These are phyloP conservation scores for Calonectria naviculata DNA, from an alignment of 2,329 filamentous ascomycete species.

Conservation along the genomic window DNA sequence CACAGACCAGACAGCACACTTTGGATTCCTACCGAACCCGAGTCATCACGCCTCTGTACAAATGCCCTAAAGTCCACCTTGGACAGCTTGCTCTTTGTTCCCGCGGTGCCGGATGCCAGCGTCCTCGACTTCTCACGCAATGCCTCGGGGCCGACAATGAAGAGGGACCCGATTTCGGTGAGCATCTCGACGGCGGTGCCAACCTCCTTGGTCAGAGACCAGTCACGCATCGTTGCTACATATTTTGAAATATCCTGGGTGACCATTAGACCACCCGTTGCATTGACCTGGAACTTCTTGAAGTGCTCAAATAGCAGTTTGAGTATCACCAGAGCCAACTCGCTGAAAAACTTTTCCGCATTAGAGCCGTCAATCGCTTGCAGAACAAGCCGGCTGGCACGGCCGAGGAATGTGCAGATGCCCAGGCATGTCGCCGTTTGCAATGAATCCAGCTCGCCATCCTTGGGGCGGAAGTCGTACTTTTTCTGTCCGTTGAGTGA, in stretches of 20 bases:
- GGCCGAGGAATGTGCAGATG: constrained; percentile 83
- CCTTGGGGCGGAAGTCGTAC: constrained; percentile 88
- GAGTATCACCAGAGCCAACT: constrained; percentile 84
- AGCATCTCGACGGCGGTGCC: constrained; percentile 82
- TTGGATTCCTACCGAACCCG: constrained; percentile 83
- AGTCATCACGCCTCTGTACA: constrained; percentile 87
- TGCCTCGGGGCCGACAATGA: constrained; percentile 89
- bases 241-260: constrained; percentile 97
- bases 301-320: constrained; percentile 89
- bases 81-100: constrained; percentile 64
- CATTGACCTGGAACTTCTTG: constrained; percentile 92
- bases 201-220: constrained; percentile 78
- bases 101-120: constrained; percentile 56
- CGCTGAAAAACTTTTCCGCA: constrained; percentile 82
- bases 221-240: constrained; percentile 84
- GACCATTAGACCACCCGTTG: constrained; percentile 93
- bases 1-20: constrained; percentile 76
- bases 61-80: constrained; percentile 85
- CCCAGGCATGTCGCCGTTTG: constrained; percentile 88
- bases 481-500: constrained; percentile 84
- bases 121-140: constrained; percentile 76
- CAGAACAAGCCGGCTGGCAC: constrained; percentile 70
- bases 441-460: constrained; percentile 81
- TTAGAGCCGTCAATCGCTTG: constrained; percentile 86
- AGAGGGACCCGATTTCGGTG: constrained; percentile 93